Conservation (phyloP, 345 rosid genomes). For the Capsella bursapastoris region DNA sequence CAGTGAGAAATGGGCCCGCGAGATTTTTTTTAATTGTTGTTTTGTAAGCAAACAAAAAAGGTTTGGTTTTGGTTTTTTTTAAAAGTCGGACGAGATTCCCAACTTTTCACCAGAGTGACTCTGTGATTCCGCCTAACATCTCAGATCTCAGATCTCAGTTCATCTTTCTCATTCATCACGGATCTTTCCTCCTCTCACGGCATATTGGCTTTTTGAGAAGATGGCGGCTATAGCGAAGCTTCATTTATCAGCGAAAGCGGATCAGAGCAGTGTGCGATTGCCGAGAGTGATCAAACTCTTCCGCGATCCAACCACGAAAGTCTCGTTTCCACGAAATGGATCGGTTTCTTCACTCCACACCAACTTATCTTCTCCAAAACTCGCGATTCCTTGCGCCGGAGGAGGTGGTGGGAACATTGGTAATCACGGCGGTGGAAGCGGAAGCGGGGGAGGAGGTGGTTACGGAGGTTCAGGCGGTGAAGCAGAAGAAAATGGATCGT, state of each 20-base stretch:
- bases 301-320: constrained; percentile 21
- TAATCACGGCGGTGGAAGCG: constrained; percentile 37
- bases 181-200: background rate
- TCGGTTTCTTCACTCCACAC: constrained; percentile 35
- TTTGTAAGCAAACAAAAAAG: background rate
- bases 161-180: background rate
- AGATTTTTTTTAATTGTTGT: background rate
- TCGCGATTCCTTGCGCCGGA: constrained; percentile 39
- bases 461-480: constrained; percentile 26
- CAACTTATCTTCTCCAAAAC: constrained; percentile 27
- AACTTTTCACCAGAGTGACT: background rate
- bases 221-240: constrained; percentile 53
- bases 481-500: background rate
- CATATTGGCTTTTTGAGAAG: background rate
- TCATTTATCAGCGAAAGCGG: constrained; percentile 42
- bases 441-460: constrained; percentile 42
- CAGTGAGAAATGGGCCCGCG: constrained; percentile 13
- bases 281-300: constrained; percentile 28
- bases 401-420: constrained; percentile 50
- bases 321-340: constrained; percentile 44
- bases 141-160: constrained; percentile 27
- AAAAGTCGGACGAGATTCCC: constrained; percentile 8
- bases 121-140: constrained; percentile 12
- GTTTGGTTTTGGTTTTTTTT: background rate
- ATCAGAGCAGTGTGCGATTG: constrained; percentile 34